Conservation (phyloP, 176 grass and related monocot species). For the Guadua angustifolia region DNA sequence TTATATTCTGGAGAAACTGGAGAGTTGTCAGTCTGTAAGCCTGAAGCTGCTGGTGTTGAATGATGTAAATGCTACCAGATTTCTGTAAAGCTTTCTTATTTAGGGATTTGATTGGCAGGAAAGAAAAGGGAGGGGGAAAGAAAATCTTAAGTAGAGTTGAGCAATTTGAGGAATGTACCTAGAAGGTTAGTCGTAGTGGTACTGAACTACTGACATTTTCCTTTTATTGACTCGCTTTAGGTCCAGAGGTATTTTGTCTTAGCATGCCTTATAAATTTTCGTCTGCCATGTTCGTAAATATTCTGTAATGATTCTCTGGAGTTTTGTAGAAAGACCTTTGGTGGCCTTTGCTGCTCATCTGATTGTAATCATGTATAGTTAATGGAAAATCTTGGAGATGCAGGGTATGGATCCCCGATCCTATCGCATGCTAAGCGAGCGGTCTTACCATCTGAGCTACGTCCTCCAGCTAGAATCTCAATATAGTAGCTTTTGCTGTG, state of each 20-base stretch:
- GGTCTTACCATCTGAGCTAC: too few relatives aligned
- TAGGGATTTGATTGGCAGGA: constrained; percentile 19
- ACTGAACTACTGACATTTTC: background rate
- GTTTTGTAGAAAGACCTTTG: background rate
- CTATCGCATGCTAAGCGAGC: too few relatives aligned
- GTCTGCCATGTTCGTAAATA: background rate
- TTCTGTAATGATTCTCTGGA: background rate
- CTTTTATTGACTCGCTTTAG: background rate
- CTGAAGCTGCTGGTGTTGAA: background rate
- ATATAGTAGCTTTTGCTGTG: too few relatives aligned
- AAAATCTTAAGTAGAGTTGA: background rate
- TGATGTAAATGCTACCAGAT: background rate
- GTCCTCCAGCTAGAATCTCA: too few relatives aligned
- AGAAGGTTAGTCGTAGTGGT: background rate
- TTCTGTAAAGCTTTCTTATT: constrained; percentile 31
- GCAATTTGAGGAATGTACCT: background rate
- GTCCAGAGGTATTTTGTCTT: background rate
- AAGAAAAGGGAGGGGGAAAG: background rate
- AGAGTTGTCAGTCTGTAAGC: background rate
- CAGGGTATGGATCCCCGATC: too few relatives aligned
- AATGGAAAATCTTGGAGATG: too few relatives aligned
- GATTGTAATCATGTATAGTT: background rate
- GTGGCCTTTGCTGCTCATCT: background rate
- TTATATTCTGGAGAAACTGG: background rate
- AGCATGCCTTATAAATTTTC: background rate